Evolutionary conservation across 208 protist genomes (phyloP), one percentile per base, ranked within the genome.

Genomic region (Porcisia deanei): DNA sequence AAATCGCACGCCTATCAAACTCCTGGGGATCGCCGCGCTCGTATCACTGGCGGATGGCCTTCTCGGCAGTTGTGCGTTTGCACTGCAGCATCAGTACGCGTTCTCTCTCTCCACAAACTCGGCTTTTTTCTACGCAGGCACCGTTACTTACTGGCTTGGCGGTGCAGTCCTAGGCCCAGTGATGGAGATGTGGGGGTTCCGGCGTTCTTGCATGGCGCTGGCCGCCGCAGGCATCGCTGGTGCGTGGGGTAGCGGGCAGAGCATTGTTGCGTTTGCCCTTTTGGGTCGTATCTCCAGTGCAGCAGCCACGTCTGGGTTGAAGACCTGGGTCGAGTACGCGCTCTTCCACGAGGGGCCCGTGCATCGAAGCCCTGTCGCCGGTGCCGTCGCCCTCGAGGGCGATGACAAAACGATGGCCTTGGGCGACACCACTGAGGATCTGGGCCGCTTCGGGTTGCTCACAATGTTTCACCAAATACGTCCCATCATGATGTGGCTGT

Each of bases 1-100:
- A 41, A 69, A 75, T 45, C 58, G 60, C 18, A 45, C 67, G 7
- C 75, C 75, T 41, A 18, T 79, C 57, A 73, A 70, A 67, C 65
- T 79, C 47, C 69, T 79, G 20, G 20, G 41, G 8, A 54, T 79
- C 52, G 47, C 71, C 6, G 75, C 52, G n/a, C 66, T 79, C 4
- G 41, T 49, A 18, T 68, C 68, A 14, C 60, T 79, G 47, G 75
- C 68, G 3, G 75, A 79, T 53, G 68, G 75, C 47, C 60, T 79
- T 9, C 75, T 74, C 12, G 75, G 75, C 75, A 75, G 75, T 67
- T 60, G 59, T 20, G 68, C 75, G 16, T 79, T 72, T 45, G 49
- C 75, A 14, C 75, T 79, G 14, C 34, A 54, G 10, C 75, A 79
- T 45, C 75, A 79, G 25, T 75, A 79, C 68, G 75, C 75, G 58